Base-by-base conservation (phyloP, 225 moss, liverwort and hornwort species). In the Climacium dendroides region DNA sequence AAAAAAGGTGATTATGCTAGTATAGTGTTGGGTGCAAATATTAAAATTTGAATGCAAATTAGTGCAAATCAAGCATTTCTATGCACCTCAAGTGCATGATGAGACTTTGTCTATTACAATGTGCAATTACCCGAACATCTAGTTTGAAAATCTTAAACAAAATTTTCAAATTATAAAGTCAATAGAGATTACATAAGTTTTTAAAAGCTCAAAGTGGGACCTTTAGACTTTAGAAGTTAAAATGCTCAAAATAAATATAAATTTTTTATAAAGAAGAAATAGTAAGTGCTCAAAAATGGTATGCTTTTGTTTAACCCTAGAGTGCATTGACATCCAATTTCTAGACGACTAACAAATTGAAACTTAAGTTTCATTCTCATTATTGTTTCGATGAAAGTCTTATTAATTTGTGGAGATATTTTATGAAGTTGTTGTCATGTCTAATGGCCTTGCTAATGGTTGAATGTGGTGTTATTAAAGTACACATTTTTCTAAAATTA, bases 151-250 rank as follows among this genome's bases (percentile, higher is more conserved):
- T 39, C 25, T 70, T 3, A 8, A 39, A 9, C 3, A 41, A 24
- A 24, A 41, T 8, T 41, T 41, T 2, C 19, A 41, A 70, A 39
- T 20, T 70, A 14, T 25, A 1, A 13, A 24, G 39, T 70, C 14
- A 4, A 70, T 25, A n/a, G 2, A 69, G 7, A n/a, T 0, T 7
- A 3, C 3, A 4, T 0, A 7, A 69, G 11, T 66, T 66, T 2
- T 23, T 0, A 13, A 1, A 24, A 69, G 39, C 6, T 3, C 1
- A 39, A 23, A 7, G 4, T 23, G 1, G 3, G 2, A 2, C 39
- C 23, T 4, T 39, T 39, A 39, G 39, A 4, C 6, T 7, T 22
- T 37, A n/a, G 19, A 19, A 2, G 1, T 65, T 19, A 19, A 10
- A n/a, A n/a, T n/a, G 5, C 20, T 66, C 5, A n/a, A 66, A n/a